Percentiles rank a stretch among this genome's conserved stretches.
Conservation (phyloP, 2,329 filamentous ascomycete species). For the Neonectria ditissima region DNA sequence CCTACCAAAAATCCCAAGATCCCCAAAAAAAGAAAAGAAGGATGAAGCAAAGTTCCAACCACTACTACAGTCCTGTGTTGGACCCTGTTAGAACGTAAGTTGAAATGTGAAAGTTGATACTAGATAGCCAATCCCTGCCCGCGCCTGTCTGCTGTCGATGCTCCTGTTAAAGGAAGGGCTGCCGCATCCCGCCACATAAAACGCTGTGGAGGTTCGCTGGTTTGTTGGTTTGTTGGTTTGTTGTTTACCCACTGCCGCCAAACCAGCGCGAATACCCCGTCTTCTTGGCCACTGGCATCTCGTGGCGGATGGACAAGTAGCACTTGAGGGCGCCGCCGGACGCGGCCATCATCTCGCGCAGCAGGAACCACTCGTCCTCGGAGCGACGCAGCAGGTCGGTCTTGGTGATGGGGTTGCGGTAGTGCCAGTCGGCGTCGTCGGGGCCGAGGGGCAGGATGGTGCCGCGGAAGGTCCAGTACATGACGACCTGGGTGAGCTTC, state of each 20-base stretch:
- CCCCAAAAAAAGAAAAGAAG: not conserved
- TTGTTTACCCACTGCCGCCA: conserved; percentile 23
- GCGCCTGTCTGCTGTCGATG: not conserved
- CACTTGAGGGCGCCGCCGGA: conserved; percentile 42
- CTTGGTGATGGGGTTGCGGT: conserved; percentile 42
- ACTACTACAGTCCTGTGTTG: too few relatives aligned
- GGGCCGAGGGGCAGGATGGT: conserved; percentile 38
- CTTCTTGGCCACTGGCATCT: conserved; percentile 24
- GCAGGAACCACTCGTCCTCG: conserved; percentile 43
- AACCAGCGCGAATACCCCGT: conserved; percentile 36
- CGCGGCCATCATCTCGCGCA: conserved; percentile 45
- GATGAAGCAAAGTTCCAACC: not conserved
- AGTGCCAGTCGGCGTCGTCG: conserved; percentile 43
- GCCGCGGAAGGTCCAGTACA: conserved; percentile 44
- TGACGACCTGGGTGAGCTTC: conserved; percentile 36
- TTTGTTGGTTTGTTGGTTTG: not conserved
- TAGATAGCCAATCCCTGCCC: not conserved
- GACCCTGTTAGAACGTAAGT: not conserved
- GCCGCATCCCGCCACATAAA: not conserved
- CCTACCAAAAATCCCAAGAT: not conserved
- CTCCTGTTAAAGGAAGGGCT: not conserved
- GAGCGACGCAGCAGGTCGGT: conserved; percentile 41
- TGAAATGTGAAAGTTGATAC: not conserved
- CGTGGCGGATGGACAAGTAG: conserved; percentile 41
- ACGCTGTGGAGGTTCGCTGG: not conserved